Conservation (phyloP, 176 grass and related monocot genomes). For the Bromus sterilis region DNA sequence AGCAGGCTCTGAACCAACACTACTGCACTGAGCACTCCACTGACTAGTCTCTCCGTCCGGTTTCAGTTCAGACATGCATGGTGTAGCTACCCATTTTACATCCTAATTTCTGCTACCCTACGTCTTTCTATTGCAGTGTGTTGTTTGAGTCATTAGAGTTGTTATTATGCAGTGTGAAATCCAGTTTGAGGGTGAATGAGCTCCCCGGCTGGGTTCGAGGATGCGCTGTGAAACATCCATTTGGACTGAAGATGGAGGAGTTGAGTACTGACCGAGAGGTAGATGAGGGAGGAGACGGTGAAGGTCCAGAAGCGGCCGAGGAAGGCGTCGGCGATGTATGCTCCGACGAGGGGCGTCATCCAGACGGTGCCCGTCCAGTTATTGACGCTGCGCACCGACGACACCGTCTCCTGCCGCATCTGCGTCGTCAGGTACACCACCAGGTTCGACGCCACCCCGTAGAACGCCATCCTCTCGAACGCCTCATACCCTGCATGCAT, state of each 20-base stretch:
- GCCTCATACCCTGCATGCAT: conserved; percentile 47
- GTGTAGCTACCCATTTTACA: no score
- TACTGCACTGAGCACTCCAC: no score
- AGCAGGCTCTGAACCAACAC: no score
- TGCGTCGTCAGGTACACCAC: conserved; percentile 75
- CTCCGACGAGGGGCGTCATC: conserved; percentile 66
- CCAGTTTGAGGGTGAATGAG: no score
- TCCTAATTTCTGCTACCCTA: no score
- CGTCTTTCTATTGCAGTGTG: no score
- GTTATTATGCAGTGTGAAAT: background rate
- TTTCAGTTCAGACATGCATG: background rate
- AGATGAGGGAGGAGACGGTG: conserved; percentile 70
- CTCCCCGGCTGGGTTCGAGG: no score
- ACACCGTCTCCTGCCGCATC: conserved; percentile 59
- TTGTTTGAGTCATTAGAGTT: no score
- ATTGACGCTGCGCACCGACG: conserved; percentile 66
- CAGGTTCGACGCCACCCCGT: conserved; percentile 72
- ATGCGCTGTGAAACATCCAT: background rate
- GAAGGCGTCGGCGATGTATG: conserved; percentile 71
- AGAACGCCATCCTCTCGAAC: conserved; percentile 90
- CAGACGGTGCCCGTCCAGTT: conserved; percentile 78
- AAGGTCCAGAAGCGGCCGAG: conserved; percentile 84
- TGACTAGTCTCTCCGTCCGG: background rate
- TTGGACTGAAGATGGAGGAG: background rate
- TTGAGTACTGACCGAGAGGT: conserved; percentile 42